Evolutionary conservation across 1,284 basidiomycete genomes (phyloP), one percentile per base, ranked within the genome.

Genomic region (Coriolopsis trogii): DNA sequence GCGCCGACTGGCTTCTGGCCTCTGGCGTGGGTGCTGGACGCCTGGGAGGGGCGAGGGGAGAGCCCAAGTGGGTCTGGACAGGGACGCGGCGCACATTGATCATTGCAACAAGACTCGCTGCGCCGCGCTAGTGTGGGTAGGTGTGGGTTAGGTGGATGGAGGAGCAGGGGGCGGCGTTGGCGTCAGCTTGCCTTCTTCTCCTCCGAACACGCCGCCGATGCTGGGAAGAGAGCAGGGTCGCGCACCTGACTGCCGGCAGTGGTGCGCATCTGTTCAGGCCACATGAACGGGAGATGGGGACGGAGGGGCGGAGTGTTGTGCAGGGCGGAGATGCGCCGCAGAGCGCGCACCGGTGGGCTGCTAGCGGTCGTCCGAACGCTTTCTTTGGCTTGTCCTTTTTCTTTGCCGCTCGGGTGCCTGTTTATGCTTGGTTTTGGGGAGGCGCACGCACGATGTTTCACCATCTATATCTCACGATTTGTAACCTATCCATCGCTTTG

Each of bases 1-100:
- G 31, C 36, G 15, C 28, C 26, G 25, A 18, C n/a, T 18, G 13
- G 26, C 26, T 44, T 31, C 41, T 18, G 40, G 25, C 43, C 25
- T 30, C 44, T 21, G 23, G 28, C 29, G 13, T 46, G 26, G 38
- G 47, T 49, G 43, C 40, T 23, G 44, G 48, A 29, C 52, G 33
- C 39, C 39, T 36, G 20, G 25, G 15, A 37, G 34, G 28, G 29
- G 23, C 20, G n/a, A 41, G 31, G 30, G 16, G n/a, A n/a, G n/a
- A n/a, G n/a, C n/a, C n/a, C n/a, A n/a, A n/a, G n/a, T n/a, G n/a
- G n/a, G n/a, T n/a, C n/a, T n/a, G n/a, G n/a, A n/a, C n/a, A n/a
- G n/a, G n/a, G n/a, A n/a, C n/a, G n/a, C n/a, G n/a, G n/a, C 20
- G 15, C 23, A 16, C 28, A 13, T 18, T 6, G 20, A 39, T 21